A percentile compares a stretch with the other conserved stretches of the same genome.
These are phyloP conservation scores for Solanum verrucosum DNA, from an alignment of 257 asterid species.

Conservation along the genomic window DNA sequence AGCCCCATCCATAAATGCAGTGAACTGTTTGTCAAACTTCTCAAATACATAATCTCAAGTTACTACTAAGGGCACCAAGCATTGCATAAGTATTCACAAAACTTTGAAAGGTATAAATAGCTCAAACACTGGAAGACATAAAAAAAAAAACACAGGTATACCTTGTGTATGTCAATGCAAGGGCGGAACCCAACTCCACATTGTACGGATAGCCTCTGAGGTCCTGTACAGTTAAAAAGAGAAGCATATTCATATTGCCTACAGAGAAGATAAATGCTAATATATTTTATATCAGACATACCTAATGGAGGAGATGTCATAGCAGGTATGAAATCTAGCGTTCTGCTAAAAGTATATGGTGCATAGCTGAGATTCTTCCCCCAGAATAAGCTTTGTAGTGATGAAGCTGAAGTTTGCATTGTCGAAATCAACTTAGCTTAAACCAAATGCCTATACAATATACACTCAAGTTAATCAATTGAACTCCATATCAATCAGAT, in stretches of 20 bases:
- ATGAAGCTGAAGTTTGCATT: conserved; percentile 25
- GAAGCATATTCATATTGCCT: neutral
- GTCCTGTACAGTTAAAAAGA: conserved; percentile 27
- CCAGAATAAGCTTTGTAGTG: neutral
- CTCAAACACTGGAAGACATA: neutral
- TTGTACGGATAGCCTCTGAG: conserved; percentile 31
- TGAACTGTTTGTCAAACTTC: neutral
- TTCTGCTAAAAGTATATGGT: conserved; percentile 12
- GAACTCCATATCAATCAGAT: neutral
- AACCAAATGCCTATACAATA: conserved; percentile 5
- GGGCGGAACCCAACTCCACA: conserved; percentile 83
- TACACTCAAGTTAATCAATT: neutral
- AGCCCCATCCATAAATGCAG: neutral
- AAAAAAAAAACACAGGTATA: conserved; percentile 7
- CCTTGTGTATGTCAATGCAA: conserved; percentile 98
- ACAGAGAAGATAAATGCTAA: neutral
- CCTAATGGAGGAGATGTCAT: conserved; percentile 18
- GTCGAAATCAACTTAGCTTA: conserved; percentile 20
- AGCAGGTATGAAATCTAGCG: conserved; percentile 22
- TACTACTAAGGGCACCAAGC: neutral
- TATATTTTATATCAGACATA: conserved; percentile 1
- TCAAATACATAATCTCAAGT: neutral
- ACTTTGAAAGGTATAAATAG: neutral
- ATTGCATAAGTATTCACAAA: neutral
- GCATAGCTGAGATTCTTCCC: conserved; percentile 18